Base-by-base conservation (phyloP, 139 green algal genomes). In the Coelastrella sp. region DNA sequence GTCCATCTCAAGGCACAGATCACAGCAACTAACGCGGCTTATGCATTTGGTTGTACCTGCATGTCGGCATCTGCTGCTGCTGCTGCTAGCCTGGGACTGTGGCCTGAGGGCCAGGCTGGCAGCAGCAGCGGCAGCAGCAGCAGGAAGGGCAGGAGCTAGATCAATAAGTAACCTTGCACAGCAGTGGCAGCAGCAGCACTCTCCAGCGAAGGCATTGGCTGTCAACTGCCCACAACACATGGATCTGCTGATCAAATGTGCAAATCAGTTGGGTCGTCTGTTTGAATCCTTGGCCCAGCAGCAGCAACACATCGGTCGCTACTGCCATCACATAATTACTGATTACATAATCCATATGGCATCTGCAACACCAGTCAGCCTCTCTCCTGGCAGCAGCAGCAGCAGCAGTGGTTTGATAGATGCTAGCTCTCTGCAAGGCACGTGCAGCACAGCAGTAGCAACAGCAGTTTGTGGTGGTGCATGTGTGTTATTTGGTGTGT, bases 281-380 rank as follows among this genome's bases (percentile, higher is more conserved):
- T 66, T 61, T 60, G 73, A 89, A 58, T 22, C 85, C 7, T 58
- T 83, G 20, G 73, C 71, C 4, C 54, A 83, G 71, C 85, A 89
- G 73, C 54, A 71, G 71, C 68, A 89, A n/a, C 85, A 73, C 56
- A 58, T 83, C 22, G 85, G 71, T 11, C 73, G 73, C 5, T 59
- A 89, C 56, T 81, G 73, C 14, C 73, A 81, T 23, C 71, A 89
- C 20, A 20, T 88, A 16, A 78, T 88, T 8, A 78, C 82, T 7
- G 82, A 88, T 88, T 88, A 88, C 82, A 54, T 88, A 20, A 88
- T 88, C 22, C 65, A 80, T 59, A 64, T 88, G 32, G 82, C 82
- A 17, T 88, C 85, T 65, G 85, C 85, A 22, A 1, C 16, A 59
- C 73, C 73, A 4, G 83, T 66, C 22, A 56, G 11, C 83, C 16